A percentile compares a stretch with the other conserved stretches of the same genome.
These are phyloP conservation scores for Annona squamosa DNA, from an alignment of 164 flowering plant genomes.

Conservation along the genomic window DNA sequence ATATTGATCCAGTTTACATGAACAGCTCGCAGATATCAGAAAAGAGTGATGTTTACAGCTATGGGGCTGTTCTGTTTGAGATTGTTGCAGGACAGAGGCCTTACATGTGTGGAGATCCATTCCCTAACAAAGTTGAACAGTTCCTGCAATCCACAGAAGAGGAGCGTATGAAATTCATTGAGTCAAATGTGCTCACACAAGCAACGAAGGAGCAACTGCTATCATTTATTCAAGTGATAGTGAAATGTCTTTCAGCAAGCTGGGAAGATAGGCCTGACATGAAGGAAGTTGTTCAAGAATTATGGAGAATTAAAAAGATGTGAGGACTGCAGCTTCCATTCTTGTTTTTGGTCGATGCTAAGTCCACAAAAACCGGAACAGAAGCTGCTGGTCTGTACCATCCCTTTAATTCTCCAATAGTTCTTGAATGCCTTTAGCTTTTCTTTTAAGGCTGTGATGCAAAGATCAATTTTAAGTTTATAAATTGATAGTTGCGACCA, in stretches of 20 bases:
- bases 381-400: too few species aligned
- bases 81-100: constrained; percentile 44
- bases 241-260: neutral
- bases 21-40: constrained; percentile 47
- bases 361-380: neutral
- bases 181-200: neutral
- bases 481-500: too few species aligned
- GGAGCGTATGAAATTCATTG: neutral
- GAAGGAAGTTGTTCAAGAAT: constrained; percentile 2
- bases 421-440: too few species aligned
- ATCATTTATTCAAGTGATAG: neutral
- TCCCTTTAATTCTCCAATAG: too few species aligned
- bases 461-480: too few species aligned
- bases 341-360: too few species aligned
- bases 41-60: constrained; percentile 66
- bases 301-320: neutral
- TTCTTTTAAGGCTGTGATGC: too few species aligned
- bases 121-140: neutral
- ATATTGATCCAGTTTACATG: constrained; percentile 55
- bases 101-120: too few species aligned
- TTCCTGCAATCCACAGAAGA: neutral
- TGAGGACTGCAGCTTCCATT: neutral
- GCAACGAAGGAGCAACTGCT: neutral
- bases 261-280: neutral
- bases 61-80: constrained; percentile 55